These are phyloP conservation scores for Trichoderma virens DNA, from an alignment of 495 filamentous ascomycete genomes.

Conservation along the genomic window DNA sequence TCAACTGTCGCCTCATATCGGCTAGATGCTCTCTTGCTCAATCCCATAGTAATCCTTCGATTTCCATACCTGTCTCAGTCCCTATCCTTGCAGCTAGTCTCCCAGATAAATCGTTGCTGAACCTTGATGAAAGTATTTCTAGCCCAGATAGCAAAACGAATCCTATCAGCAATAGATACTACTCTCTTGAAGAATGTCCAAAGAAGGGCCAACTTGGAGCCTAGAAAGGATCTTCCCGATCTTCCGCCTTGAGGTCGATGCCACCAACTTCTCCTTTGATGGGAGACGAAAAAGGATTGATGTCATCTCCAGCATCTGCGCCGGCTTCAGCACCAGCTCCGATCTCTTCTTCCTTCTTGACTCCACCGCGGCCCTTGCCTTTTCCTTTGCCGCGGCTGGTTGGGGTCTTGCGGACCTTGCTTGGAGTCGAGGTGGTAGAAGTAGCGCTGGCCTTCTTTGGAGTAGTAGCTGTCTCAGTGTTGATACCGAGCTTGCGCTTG, in stretches of 20 bases:
- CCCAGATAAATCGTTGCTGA: neutral
- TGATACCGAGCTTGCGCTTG: conserved; percentile 21
- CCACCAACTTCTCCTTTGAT: neutral
- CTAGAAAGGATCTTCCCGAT: neutral
- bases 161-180: neutral
- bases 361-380: neutral
- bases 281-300: neutral
- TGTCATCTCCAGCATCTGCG: neutral
- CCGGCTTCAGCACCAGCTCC: neutral
- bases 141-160: neutral
- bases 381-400: neutral
- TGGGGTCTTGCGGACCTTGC: conserved; percentile 16
- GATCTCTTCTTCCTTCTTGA: neutral
- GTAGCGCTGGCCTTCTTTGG: conserved; percentile 2
- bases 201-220: neutral
- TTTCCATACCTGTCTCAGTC: neutral
- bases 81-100: neutral
- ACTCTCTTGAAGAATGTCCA: neutral
- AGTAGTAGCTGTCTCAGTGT: conserved; percentile 3
- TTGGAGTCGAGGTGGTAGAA: conserved; percentile 13
- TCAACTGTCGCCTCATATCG: neutral
- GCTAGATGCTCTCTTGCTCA: neutral
- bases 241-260: neutral
- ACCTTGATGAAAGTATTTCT: neutral
- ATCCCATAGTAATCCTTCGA: neutral